Evolutionary conservation across 495 filamentous ascomycete genomes (phyloP).

Genomic region (Emericellopsis terricola): DNA sequence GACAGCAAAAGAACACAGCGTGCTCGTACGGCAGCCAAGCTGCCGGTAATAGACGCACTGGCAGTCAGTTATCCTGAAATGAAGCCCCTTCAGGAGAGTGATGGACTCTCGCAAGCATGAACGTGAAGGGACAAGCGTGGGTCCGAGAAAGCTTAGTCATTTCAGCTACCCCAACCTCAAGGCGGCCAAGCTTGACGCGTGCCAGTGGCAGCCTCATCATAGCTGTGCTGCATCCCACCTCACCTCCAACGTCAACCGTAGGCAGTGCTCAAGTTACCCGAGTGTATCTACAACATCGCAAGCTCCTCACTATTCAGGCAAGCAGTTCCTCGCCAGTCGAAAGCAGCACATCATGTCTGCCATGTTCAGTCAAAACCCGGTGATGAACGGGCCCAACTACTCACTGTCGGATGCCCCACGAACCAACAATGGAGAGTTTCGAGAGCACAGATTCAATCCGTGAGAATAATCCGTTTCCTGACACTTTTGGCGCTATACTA

Average conservation of each 20-base stretch:
- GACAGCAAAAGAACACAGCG: constrained; percentile 1
- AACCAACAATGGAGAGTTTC: constrained; percentile 22
- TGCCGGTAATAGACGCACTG: background rate
- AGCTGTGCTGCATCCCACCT: too few relatives aligned
- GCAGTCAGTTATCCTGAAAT: background rate
- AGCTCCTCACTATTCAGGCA: too few relatives aligned
- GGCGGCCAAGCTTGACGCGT: constrained; percentile 34
- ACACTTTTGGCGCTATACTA: too few relatives aligned
- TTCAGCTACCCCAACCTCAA: constrained; percentile 7
- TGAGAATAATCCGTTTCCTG: too few relatives aligned
- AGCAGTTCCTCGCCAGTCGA: too few relatives aligned
- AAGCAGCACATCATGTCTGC: too few relatives aligned
- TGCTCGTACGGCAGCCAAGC: background rate
- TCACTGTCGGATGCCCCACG: constrained; percentile 34
- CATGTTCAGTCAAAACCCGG: constrained; percentile 44
- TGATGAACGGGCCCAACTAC: constrained; percentile 42
- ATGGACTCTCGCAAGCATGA: background rate
- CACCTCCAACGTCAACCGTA: too few relatives aligned
- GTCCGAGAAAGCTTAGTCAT: constrained; percentile 4
- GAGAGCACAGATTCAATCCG: constrained; percentile 87
- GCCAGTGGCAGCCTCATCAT: constrained; percentile 1
- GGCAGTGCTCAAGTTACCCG: too few relatives aligned
- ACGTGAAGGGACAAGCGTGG: background rate
- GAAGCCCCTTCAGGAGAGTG: background rate
- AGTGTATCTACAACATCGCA: too few relatives aligned